Base-by-base conservation (phyloP, 495 filamentous ascomycete species). In the Letharia lupina region DNA sequence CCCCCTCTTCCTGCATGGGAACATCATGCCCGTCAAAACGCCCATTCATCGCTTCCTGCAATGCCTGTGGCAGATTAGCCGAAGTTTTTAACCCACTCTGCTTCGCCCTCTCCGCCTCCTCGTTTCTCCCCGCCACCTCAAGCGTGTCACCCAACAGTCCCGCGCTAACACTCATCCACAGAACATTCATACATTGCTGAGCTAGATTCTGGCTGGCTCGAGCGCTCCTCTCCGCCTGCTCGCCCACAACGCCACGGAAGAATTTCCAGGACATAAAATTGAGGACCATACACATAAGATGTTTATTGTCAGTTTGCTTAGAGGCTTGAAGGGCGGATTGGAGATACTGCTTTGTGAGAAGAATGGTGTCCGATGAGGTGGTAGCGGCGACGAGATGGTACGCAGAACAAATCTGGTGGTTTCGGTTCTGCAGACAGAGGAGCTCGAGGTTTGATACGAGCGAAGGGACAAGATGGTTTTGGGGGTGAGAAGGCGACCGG, bases 221-320 rank as follows among this genome's bases (percentile, higher is more conserved):
- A 0, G 89, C 90, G 67, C 88, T 89, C 78, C 96, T 97, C 68
- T 95, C 86, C 3, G 93, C 89, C 76, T 98, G 93, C 65, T 91
- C 91, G 45, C 90, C 91, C 4, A 96, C 84, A 16, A 93, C 89
- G 41, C 88, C 89, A 37, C 84, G 82, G 78, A 97, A 98, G 74
- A 98, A 91, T 57, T 86, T 83, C 73, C 79, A 83, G 69, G 88
- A 87, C 91, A 98, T 93, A 69, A 95, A 85, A 68, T 84, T 91
- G 50, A 99, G 80, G 7, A 87, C 85, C 68, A 97, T 90, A 68
- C 86, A 88, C 12, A 91, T 82, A 64, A 91, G 87, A 63, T 94
- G 93, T 59, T 76, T 79, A 70, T 91, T 89, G 60, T 76, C 72
- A 41, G 83, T 79, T 12, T 76, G 71, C 8, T 84, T 83, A 41